These are phyloP conservation scores for Blastobotrys arbuscula DNA, from an alignment of 1,139 yeast genomes.

Conservation along the genomic window DNA sequence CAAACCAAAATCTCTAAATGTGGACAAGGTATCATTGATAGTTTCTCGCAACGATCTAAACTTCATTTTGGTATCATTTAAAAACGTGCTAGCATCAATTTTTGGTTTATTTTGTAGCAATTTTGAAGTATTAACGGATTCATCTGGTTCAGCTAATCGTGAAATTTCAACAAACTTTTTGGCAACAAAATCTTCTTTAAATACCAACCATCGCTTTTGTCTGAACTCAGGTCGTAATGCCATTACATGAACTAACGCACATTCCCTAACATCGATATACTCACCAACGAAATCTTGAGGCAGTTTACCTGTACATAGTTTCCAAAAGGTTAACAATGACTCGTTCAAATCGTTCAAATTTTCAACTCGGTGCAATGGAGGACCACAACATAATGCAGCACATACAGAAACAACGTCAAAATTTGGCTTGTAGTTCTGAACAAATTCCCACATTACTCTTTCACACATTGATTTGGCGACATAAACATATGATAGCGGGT, in stretches of 20 bases:
- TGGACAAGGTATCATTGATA: conserved; percentile 3
- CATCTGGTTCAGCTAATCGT: conserved; percentile 7
- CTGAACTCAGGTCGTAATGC: conserved; percentile 5
- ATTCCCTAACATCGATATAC: conserved; percentile 8
- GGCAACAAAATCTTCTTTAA: conserved; percentile 1
- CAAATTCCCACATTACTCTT: conserved; percentile 15
- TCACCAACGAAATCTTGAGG: conserved; percentile 1
- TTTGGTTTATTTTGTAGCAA: conserved; percentile 1
- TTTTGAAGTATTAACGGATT: neutral
- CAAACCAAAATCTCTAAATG: neutral
- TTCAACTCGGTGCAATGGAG: conserved; percentile 30
- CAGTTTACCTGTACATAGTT: conserved; percentile 11
- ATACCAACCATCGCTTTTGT: conserved; percentile 4
- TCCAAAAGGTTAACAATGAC: conserved; percentile 21
- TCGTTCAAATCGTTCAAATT: conserved; percentile 26
- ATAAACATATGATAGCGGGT: conserved; percentile 8
- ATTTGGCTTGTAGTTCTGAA: conserved; percentile 29
- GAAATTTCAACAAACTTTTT: conserved; percentile 9
- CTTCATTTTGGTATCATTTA: conserved; percentile 1
- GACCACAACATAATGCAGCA: conserved; percentile 49
- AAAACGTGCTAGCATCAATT: conserved; percentile 8
- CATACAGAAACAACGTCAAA: conserved; percentile 40
- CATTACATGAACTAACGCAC: conserved; percentile 1
- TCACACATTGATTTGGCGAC: conserved; percentile 15
- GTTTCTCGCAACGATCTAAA: conserved; percentile 5